Base-by-base conservation (phyloP, 164 flowering plant species). In the Nymphaea colorata region DNA sequence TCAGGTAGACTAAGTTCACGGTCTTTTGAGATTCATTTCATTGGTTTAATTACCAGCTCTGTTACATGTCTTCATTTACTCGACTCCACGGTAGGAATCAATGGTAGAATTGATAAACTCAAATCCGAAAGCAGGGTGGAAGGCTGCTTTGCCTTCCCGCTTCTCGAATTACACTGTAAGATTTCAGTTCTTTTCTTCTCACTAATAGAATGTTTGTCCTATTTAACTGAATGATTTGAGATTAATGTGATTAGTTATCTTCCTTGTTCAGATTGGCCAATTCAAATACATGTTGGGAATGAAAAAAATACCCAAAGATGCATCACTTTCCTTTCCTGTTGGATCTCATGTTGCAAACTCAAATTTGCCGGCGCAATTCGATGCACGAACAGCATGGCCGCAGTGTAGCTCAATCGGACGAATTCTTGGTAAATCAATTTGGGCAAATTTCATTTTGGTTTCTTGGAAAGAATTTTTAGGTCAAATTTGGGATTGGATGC, bases 381-480 rank as follows among this genome's bases (percentile, higher is more conserved):
- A 93, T 85, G 96, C 98, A 59, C 83, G 98, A 78, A 83, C 79
- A 42, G 81, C 84, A 73, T 93, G 98, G 98, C 75, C 96, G 44
- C 88, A 90, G 12, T 93, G 98, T 66, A 75, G 68, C 76, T 83
- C 85, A 41, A 90, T 93, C 67, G 80, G 86, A 11, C 75, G 66
- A 63, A 90, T 93, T 75, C 87, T 90, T 73, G 98, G 96, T 90
- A 59, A 78, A 85, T 80, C 72, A 4, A 61, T 65, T 71, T 3
- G 36, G 15, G 47, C 59, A 7, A 7, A 5, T 25, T 61, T 51
- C 57, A 8, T 51, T 67, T 70, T 53, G 25, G 57, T 67, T 8
- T 12, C 61, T 70, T 51, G 43, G 57, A 51, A 51, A 5, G 8
- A 51, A 8, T 51, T 10, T 2, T 47, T 25, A 25, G 36, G 36